Base-by-base conservation (phyloP, 73 alveolate species). In the Blepharisma stoltei region DNA sequence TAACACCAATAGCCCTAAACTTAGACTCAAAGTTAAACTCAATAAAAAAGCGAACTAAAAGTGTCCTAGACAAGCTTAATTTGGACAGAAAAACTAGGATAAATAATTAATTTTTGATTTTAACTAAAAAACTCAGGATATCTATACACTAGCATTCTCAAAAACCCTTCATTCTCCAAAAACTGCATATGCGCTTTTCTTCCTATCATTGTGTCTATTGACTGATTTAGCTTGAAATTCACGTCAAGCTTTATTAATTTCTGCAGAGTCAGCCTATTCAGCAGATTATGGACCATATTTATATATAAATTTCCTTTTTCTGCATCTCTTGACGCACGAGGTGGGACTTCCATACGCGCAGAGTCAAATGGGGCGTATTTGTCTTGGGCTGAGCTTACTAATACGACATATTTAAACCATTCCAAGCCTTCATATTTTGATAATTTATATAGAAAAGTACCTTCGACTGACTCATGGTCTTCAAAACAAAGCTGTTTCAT, bases 111-210 rank as follows among this genome's bases (percentile, higher is more conserved):
- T 32, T 32, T 32, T 32, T 32, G 41, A 32, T 32, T 32, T 67
- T 83, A 89, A 78, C 88, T 54, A 50, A 94, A 96, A 85, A 90
- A 90, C 83, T 93, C 97, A 81, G 91, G 95, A 55, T 91, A 94
- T 67, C 88, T 71, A 83, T 91, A 88, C 54, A 90, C 91, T 46
- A 96, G 84, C 80, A 94, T 92, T 86, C 91, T 96, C 97, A 96
- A 87, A 68, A 96, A 88, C 52, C 90, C 90, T 38, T 95, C 82
- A 71, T 94, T 89, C 84, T 96, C 99, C 68, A 96, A 84, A 77
- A 96, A 94, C 86, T 94, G 96, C 38, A 96, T 93, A 83, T 96
- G 99, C 6, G 99, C 99, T 6, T 98, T 92, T 80, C 99, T 92
- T 7, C 99, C 99, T n/a, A 96, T 96, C 67, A 96, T 87, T 38